These are phyloP conservation scores for Quercus wislizeni DNA, from an alignment of 306 rosid genomes.

Conservation along the genomic window DNA sequence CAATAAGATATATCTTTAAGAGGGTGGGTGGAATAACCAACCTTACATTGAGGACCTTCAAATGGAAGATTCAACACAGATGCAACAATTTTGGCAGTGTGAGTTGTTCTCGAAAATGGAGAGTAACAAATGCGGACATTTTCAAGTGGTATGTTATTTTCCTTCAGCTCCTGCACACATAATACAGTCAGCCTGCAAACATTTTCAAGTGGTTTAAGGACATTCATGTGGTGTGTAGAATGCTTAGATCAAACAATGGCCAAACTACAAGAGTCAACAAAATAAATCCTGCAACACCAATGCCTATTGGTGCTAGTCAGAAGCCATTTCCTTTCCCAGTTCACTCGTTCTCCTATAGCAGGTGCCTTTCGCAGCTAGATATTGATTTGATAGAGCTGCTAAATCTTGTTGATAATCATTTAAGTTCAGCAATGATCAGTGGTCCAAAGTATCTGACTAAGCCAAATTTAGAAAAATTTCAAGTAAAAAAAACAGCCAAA, in stretches of 20 bases:
- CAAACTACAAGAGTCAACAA: not conserved
- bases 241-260: not conserved
- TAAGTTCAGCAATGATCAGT: not conserved
- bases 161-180: conserved; percentile 53
- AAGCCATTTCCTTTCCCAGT: not conserved
- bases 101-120: conserved; percentile 81
- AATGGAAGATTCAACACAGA: conserved; percentile 56
- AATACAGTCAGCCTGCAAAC: conserved; percentile 33
- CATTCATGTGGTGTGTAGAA: not conserved
- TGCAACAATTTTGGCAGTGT: conserved; percentile 65
- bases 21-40: conserved; percentile 10
- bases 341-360: too few relatives aligned
- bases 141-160: conserved; percentile 40
- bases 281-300: not conserved
- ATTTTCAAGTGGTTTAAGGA: conserved; percentile 34
- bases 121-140: conserved; percentile 74
- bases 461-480: not conserved
- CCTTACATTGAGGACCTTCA: conserved; percentile 73
- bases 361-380: not conserved
- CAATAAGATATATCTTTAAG: not conserved
- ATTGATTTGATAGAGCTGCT: not conserved
- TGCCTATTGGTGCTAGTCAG: not conserved
- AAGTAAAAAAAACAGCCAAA: not conserved
- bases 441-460: not conserved
- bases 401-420: not conserved